Base-by-base conservation (phyloP, 78 protist species). In the Abeoforma whisleri region DNA sequence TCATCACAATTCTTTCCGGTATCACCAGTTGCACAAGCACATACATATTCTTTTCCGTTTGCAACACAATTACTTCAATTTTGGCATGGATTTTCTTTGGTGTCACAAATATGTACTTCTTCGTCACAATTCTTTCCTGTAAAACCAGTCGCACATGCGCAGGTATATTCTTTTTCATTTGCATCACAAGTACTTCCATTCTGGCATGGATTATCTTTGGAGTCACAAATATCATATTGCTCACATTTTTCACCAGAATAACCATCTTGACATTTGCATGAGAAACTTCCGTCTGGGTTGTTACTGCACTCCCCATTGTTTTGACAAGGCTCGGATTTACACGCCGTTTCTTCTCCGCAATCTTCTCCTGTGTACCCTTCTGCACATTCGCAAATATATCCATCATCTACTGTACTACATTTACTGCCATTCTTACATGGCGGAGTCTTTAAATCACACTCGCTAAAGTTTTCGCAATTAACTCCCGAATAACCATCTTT, bases 71-170 rank as follows among this genome's bases (percentile, higher is more conserved):
- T 62, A 25, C 35, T 25, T 25, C 70, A 25, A 25, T 62, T 62
- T 62, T 62, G 25, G 70, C 70, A 62, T 62, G 70, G 70, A n/a
- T n/a, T n/a, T n/a, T n/a, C n/a, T 25, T 62, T 62, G 70, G 70
- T 25, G 25, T 25, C 70, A 62, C 25, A 25, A 25, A 25, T 62
- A n/a, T n/a, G 70, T 25, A n/a, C 25, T 25, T 25, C 35, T 62
- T 25, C 70, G 35, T 62, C 70, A 25, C 70, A 62, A 25, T 62
- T 62, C 35, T 62, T 25, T 25, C 70, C 70, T 25, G 70, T n/a
- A 25, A n/a, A 62, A 25, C 70, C 70, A n/a, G 25, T 25, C 70
- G 25, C 35, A 25, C 70, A 62, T n/a, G 25, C 25, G 25, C 70
- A 62, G 35, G 25, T 25, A 25, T 25, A 25, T 62, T 62, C 70